Conservation (phyloP, 371 early-diverging fungal genomes). For the Mucor piriformis region DNA sequence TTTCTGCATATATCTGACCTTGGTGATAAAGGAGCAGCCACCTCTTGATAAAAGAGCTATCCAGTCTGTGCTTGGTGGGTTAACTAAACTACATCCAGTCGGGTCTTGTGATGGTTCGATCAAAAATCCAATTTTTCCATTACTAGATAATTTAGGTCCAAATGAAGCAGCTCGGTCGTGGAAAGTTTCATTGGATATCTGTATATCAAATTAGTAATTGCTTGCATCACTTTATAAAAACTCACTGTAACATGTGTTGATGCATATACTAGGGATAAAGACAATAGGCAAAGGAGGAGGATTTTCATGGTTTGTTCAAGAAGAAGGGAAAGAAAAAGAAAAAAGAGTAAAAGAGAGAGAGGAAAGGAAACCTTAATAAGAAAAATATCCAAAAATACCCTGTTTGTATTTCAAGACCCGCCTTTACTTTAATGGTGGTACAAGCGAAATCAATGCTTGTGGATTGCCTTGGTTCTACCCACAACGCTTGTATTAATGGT, state of each 20-base stretch:
- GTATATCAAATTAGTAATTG: slow-evolving; percentile 1
- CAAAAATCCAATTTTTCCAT: slow-evolving; percentile 53
- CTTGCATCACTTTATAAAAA: neutral
- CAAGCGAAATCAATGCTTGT: too few relatives aligned
- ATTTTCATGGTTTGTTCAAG: neutral
- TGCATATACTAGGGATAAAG: slow-evolving; percentile 14
- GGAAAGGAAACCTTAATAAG: neutral
- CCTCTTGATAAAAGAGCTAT: slow-evolving; percentile 85
- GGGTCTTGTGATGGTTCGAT: slow-evolving; percentile 38
- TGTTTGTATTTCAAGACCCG: too few relatives aligned
- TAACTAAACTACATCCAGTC: slow-evolving; percentile 36
- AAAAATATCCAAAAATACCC: too few relatives aligned
- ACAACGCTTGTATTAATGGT: too few relatives aligned
- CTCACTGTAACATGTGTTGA: slow-evolving; percentile 26
- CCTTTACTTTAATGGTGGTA: too few relatives aligned
- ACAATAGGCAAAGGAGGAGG: slow-evolving; percentile 6
- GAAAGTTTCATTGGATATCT: slow-evolving; percentile 57
- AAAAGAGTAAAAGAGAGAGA: neutral
- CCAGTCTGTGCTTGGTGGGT: slow-evolving; percentile 59
- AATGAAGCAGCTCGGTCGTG: slow-evolving; percentile 62
- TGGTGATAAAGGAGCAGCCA: slow-evolving; percentile 82
- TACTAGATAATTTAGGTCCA: slow-evolving; percentile 59
- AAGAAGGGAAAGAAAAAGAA: neutral
- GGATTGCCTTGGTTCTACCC: too few relatives aligned
- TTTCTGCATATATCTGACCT: slow-evolving; percentile 85